Conservation (phyloP, 768 basidiomycete genomes). For the Tylopilus sp. region DNA sequence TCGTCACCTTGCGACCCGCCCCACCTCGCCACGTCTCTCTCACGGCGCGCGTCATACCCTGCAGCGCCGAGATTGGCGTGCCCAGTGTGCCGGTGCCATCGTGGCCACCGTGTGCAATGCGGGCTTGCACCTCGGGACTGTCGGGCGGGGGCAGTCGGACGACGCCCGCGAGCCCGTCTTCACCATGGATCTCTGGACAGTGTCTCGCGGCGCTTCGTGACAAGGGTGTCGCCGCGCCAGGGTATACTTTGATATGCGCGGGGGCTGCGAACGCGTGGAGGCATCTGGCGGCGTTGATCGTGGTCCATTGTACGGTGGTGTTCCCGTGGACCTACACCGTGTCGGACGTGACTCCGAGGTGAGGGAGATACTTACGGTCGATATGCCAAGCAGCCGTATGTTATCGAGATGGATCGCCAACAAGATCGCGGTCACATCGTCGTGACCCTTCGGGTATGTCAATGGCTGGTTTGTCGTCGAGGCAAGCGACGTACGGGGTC, state of each 20-base stretch:
- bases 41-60: constrained; percentile 63
- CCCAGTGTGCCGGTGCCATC: too few relatives aligned
- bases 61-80: constrained; percentile 49
- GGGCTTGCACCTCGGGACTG: constrained; percentile 45
- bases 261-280: constrained; percentile 72
- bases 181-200: constrained; percentile 79
- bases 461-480: too few relatives aligned
- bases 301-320: constrained; percentile 55
- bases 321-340: constrained; percentile 77
- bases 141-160: constrained; percentile 62
- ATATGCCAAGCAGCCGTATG: constrained; percentile 75
- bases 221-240: constrained; percentile 69
- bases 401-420: constrained; percentile 65
- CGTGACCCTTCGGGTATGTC: constrained; percentile 61
- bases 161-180: constrained; percentile 81
- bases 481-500: constrained; percentile 66
- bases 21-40: constrained; percentile 55
- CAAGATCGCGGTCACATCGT: constrained; percentile 84
- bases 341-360: background rate
- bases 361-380: constrained; percentile 52
- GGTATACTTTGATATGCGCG: constrained; percentile 53
- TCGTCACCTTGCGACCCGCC: constrained; percentile 53
- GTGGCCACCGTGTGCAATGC: constrained; percentile 43
- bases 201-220: constrained; percentile 51
- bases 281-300: constrained; percentile 73